Percentiles rank a stretch among this genome's conserved stretches.
Conservation (phyloP, 345 rosid species). For the Gossypium sturtianum region DNA sequence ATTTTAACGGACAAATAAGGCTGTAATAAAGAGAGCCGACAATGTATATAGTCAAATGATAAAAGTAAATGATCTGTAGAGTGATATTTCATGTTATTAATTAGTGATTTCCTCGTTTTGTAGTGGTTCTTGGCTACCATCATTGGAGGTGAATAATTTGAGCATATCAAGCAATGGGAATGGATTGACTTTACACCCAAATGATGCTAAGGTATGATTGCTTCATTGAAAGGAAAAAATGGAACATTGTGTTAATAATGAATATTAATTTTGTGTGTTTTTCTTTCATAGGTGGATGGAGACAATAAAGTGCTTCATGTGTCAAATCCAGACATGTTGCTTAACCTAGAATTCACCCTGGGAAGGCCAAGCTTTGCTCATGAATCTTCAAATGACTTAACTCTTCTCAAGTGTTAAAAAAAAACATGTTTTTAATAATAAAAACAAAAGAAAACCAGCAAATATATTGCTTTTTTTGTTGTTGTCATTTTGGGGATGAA, state of each 20-base stretch:
- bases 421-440: too few species aligned
- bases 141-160: slow-evolving; percentile 35
- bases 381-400: slow-evolving; percentile 51
- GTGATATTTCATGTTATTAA: too few species aligned
- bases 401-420: slow-evolving; percentile 60
- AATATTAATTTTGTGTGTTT: not conserved
- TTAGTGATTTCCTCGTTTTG: not conserved
- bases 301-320: slow-evolving; percentile 18
- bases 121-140: slow-evolving; percentile 49
- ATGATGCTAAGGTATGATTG: slow-evolving; percentile 31
- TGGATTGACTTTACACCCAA: slow-evolving; percentile 29
- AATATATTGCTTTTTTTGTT: not conserved
- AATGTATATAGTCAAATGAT: too few species aligned
- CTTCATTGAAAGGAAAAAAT: not conserved
- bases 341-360: slow-evolving; percentile 81
- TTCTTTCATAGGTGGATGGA: slow-evolving; percentile 27
- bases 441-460: not conserved
- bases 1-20: too few species aligned
- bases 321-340: slow-evolving; percentile 38
- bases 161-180: slow-evolving; percentile 28
- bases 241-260: not conserved
- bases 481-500: not conserved
- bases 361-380: slow-evolving; percentile 55
- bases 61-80: too few species aligned
- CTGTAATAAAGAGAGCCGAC: too few species aligned